Percentiles rank a stretch among this genome's conserved stretches.
Conservation (phyloP, 768 basidiomycete species). For the Lactarius evosmus region DNA sequence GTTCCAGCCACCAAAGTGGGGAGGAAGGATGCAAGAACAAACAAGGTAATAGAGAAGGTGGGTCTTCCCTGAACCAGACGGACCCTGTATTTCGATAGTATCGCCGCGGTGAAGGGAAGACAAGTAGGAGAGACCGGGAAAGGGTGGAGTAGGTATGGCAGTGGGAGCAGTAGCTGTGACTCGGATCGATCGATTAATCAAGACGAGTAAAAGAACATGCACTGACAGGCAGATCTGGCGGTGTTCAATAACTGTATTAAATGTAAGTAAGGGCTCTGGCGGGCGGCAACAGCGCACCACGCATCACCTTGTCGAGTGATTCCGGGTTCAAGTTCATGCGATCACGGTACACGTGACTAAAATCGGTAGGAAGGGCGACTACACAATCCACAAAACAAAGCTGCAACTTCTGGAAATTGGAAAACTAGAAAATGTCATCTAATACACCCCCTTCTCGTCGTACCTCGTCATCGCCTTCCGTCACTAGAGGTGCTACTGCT, state of each 20-base stretch:
- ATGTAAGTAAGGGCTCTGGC: background rate
- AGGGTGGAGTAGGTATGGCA: slow-evolving; percentile 20
- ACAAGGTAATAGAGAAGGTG: slow-evolving; percentile 70
- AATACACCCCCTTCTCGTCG: slow-evolving; percentile 48
- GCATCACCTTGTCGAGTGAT: slow-evolving; percentile 20
- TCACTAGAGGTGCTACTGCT: slow-evolving; percentile 55
- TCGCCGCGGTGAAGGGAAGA: slow-evolving; percentile 51
- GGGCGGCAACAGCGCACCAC: too few relatives aligned
- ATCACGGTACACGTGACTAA: slow-evolving; percentile 13
- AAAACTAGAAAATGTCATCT: slow-evolving; percentile 17
- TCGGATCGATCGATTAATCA: slow-evolving; percentile 3
- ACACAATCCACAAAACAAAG: too few relatives aligned
- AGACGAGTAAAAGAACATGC: background rate
- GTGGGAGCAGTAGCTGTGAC: slow-evolving; percentile 6
- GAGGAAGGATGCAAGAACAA: slow-evolving; percentile 55
- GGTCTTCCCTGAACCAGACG: slow-evolving; percentile 72
- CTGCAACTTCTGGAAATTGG: background rate
- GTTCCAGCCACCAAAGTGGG: slow-evolving; percentile 50
- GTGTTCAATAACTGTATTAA: slow-evolving; percentile 13
- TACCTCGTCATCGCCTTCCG: slow-evolving; percentile 41
- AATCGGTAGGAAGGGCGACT: background rate
- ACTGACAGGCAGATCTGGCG: slow-evolving; percentile 18
- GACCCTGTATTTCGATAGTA: slow-evolving; percentile 74
- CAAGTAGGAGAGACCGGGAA: slow-evolving; percentile 21
- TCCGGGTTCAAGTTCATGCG: slow-evolving; percentile 8